These are phyloP conservation scores for Boletus fagicola DNA, from an alignment of 768 basidiomycete species.

Conservation along the genomic window DNA sequence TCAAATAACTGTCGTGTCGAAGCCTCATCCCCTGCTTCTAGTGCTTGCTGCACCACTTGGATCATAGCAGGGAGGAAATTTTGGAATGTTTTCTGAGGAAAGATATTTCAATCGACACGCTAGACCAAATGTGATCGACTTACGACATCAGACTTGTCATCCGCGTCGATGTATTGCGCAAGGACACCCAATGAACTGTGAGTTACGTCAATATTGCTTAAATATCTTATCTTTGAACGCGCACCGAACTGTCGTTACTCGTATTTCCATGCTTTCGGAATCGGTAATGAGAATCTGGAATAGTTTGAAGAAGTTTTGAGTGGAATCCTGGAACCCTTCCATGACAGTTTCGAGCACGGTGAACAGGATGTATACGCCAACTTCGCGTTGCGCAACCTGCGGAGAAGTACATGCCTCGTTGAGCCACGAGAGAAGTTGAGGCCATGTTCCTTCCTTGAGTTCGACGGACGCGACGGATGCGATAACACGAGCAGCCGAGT, in stretches of 20 bases:
- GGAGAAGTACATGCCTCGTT: conserved; percentile 71
- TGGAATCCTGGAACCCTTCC: conserved; percentile 80
- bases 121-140: conserved; percentile 29
- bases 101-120: not conserved
- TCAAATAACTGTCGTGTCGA: conserved; percentile 90
- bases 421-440: conserved; percentile 84
- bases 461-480: conserved; percentile 92
- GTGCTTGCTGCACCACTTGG: conserved; percentile 78
- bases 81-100: conserved; percentile 78
- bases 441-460: conserved; percentile 76
- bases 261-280: conserved; percentile 84
- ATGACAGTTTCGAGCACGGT: conserved; percentile 90
- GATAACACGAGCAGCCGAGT: conserved; percentile 89
- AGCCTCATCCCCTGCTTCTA: conserved; percentile 75
- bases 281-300: conserved; percentile 73
- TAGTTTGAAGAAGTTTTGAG: conserved; percentile 73
- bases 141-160: conserved; percentile 86
- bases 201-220: conserved; percentile 5
- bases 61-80: conserved; percentile 84
- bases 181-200: conserved; percentile 83
- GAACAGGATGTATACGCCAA: conserved; percentile 85
- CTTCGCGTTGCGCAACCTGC: conserved; percentile 79
- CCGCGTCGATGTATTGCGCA: conserved; percentile 86
- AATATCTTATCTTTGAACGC: conserved; percentile 8
- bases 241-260: conserved; percentile 84